These are phyloP conservation scores for Neonectria sp. DNA, from an alignment of 2,329 filamentous ascomycete species.

Conservation along the genomic window DNA sequence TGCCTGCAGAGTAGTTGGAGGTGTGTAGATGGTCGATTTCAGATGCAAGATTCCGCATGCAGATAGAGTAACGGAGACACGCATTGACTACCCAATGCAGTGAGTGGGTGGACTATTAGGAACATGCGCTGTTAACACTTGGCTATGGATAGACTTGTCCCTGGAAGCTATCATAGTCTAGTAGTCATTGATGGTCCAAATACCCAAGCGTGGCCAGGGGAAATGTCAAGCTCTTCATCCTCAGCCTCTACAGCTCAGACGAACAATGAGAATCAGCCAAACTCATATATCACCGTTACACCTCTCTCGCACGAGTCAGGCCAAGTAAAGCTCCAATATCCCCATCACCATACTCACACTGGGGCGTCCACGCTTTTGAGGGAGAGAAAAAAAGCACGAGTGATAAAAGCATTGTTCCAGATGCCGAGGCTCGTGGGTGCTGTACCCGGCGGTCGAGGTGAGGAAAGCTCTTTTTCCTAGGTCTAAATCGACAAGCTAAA, in stretches of 20 bases:
- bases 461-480: neutral
- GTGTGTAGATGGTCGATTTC: neutral
- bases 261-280: neutral
- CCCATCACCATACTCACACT: neutral
- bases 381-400: neutral
- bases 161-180: too few species aligned
- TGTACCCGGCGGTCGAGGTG: constrained; percentile 7
- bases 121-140: too few species aligned
- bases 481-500: neutral
- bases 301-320: constrained; percentile 11
- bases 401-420: constrained; percentile 26
- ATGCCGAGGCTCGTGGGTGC: constrained; percentile 2
- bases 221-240: too few species aligned
- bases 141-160: too few species aligned
- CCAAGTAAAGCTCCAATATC: neutral
- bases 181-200: neutral
- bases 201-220: too few species aligned
- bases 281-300: neutral
- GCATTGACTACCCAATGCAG: too few species aligned
- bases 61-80: neutral
- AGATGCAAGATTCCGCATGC: neutral
- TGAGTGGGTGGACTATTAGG: too few species aligned
- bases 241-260: too few species aligned
- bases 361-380: neutral
- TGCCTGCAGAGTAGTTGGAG: too few species aligned